phyloP scores from a whole-genome alignment of 768 basidiomycete species.

The Amanita muscaria region DNA sequence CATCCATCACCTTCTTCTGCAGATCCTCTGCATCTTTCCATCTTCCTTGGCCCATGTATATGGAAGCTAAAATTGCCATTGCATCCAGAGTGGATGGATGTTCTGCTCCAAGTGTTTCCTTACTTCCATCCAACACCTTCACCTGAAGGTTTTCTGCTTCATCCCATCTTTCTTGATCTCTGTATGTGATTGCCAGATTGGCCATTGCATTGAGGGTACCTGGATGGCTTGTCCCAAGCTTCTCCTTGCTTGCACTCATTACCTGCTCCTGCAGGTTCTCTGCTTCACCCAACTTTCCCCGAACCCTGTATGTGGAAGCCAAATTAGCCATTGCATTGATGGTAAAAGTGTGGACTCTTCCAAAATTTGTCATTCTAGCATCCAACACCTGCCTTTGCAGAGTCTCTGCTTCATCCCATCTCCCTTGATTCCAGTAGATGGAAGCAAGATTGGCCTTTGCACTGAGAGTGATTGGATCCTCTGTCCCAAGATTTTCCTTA shows the following conservation, averaged over 20 bases:
- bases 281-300: too few species aligned
- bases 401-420: not conserved
- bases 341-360: not conserved
- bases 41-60: not conserved
- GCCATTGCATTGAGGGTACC: too few species aligned
- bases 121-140: not conserved
- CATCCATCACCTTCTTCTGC: not conserved
- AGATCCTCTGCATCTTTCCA: not conserved
- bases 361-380: not conserved
- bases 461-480: not conserved
- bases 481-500: not conserved
- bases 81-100: not conserved
- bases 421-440: not conserved
- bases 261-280: not conserved
- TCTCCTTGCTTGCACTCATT: not conserved
- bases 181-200: too few species aligned
- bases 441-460: not conserved
- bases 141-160: not conserved
- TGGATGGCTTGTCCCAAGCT: conserved; percentile 6
- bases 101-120: not conserved
- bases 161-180: conserved; percentile 2
- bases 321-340: not conserved
- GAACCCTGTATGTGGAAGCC: too few species aligned
- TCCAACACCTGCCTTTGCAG: not conserved
- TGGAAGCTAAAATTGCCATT: not conserved